Base-by-base conservation (phyloP, 495 filamentous ascomycete genomes). In the Xylaria acuta region DNA sequence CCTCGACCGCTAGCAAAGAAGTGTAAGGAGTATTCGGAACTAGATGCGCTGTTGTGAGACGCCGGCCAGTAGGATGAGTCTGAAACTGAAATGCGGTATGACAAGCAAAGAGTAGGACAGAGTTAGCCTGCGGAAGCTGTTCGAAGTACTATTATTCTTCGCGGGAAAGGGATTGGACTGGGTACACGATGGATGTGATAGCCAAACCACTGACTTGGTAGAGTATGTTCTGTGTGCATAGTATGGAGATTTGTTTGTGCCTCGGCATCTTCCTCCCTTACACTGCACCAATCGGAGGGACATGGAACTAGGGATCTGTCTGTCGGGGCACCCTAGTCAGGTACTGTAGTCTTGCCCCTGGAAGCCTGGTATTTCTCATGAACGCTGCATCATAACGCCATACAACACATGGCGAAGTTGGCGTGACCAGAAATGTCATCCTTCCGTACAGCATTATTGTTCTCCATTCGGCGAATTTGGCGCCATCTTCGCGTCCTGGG, bases 251-350 rank as follows among this genome's bases (percentile, higher is more conserved):
- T n/a, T 27, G 36, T 41, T 64, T 20, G 58, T 41, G 68, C 68
- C 68, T 70, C 68, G 68, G 68, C 68, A 70, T 51, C 2, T 49
- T 69, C 45, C 9, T 40, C 20, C 12, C 58, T 56, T 16, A 47
- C 64, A n/a, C 47, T 65, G n/a, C n/a, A n/a, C n/a, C n/a, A 47
- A 47, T n/a, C 1, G 36, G 41, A 49, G 41, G 40, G 60, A 45
- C 38, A 2, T 45, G 41, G 41, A 64, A 45, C 60, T 30, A 64
- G 40, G 40, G 11, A 22, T 45, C 9, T 12, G 40, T 8, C 60
- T 7, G 22, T 25, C 27, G 38, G 38, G 32, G 51, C 49, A 53
- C 49, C 49, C n/a, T 22, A 18, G 41, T 45, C 1, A 36, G n/a
- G n/a, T n/a, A n/a, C n/a, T n/a, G n/a, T n/a, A n/a, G n/a, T n/a